Percentiles rank a stretch among this genome's conserved stretches.
Conservation (phyloP, 2,329 filamentous ascomycete species). For the Tympanopsis confertula region DNA sequence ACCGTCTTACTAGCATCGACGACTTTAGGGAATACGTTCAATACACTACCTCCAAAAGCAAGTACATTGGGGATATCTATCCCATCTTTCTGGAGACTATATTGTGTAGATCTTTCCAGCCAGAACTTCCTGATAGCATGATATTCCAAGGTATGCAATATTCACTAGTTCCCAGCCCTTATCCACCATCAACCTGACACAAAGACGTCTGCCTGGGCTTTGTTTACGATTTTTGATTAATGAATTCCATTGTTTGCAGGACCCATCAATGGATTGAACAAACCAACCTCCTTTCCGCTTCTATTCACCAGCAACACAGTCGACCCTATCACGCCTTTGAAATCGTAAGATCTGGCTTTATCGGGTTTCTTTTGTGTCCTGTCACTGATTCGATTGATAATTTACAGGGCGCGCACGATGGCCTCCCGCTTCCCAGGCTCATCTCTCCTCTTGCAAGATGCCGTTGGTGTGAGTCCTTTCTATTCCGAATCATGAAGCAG, state of each 20-base stretch:
- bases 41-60: slow-evolving; percentile 13
- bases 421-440: slow-evolving; percentile 16
- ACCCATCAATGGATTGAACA: slow-evolving; percentile 8
- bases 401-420: slow-evolving; percentile 13
- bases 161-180: slow-evolving; percentile 1
- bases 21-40: slow-evolving; percentile 12
- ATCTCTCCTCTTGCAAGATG: slow-evolving; percentile 16
- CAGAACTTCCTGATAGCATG: slow-evolving; percentile 16
- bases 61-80: slow-evolving; percentile 16
- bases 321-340: slow-evolving; percentile 23
- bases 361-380: slow-evolving; percentile 1
- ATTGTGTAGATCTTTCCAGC: slow-evolving; percentile 11
- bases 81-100: slow-evolving; percentile 13
- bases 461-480: slow-evolving; percentile 16
- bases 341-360: slow-evolving; percentile 12
- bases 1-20: slow-evolving; percentile 13
- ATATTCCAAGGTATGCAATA: slow-evolving; percentile 10
- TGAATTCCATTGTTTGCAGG: slow-evolving; percentile 8
- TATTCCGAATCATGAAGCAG: slow-evolving; percentile 2
- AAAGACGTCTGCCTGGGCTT: too few relatives aligned
- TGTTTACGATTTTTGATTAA: too few relatives aligned
- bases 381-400: slow-evolving; percentile 5
- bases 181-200: slow-evolving; percentile 2
- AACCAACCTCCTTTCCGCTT: slow-evolving; percentile 19
- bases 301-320: slow-evolving; percentile 24